Percentiles rank a stretch among this genome's conserved stretches.
phyloP scores from a whole-genome alignment of 768 basidiomycete genomes.

The Dacryopinax spathularia region DNA sequence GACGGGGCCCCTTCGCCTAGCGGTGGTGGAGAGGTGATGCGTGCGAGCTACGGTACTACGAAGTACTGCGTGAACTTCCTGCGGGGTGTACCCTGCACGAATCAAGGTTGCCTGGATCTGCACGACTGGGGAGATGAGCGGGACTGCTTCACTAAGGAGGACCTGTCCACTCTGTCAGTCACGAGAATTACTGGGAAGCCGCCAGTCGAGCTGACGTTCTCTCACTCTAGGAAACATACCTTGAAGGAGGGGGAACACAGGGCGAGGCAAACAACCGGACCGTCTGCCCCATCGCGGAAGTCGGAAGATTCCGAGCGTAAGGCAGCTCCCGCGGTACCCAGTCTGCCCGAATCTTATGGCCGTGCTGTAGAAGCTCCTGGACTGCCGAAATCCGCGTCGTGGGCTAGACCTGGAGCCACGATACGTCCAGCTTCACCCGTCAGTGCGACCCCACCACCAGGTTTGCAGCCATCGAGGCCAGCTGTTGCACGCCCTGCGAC shows the following conservation, averaged over 20 bases:
- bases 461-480: slow-evolving; percentile 27
- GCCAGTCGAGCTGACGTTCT: background rate
- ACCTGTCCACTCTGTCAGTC: slow-evolving; percentile 75
- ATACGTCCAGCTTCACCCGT: slow-evolving; percentile 13
- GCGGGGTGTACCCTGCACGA: slow-evolving; percentile 67
- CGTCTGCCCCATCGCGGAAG: slow-evolving; percentile 40
- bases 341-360: slow-evolving; percentile 5
- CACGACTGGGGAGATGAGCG: slow-evolving; percentile 99
- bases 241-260: slow-evolving; percentile 74
- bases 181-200: slow-evolving; percentile 4
- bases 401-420: slow-evolving; percentile 26
- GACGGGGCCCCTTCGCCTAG: slow-evolving; percentile 87
- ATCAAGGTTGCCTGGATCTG: slow-evolving; percentile 81
- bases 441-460: slow-evolving; percentile 27
- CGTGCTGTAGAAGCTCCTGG: slow-evolving; percentile 23
- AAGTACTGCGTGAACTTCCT: slow-evolving; percentile 96
- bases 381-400: slow-evolving; percentile 45
- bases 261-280: slow-evolving; percentile 24
- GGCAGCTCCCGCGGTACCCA: slow-evolving; percentile 6
- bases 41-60: slow-evolving; percentile 90
- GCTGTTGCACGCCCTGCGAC: background rate
- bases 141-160: slow-evolving; percentile 94
- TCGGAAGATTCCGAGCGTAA: slow-evolving; percentile 39
- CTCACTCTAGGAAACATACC: slow-evolving; percentile 62
- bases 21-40: slow-evolving; percentile 75